Evolutionary conservation across 202 grass and related monocot genomes (phyloP).

Genomic region (Cymbopogon flexuosus): DNA sequence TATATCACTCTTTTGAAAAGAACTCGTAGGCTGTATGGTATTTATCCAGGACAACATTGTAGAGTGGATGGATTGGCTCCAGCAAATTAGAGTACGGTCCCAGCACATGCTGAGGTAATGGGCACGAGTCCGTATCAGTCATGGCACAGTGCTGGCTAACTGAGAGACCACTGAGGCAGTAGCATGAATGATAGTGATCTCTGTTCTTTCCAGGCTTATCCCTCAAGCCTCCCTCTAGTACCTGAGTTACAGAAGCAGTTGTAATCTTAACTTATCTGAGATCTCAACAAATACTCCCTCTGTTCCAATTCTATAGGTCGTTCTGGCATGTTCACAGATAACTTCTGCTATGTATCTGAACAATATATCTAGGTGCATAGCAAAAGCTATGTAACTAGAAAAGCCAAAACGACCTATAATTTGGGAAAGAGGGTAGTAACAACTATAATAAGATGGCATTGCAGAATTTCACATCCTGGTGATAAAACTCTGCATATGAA

Average conservation of each 20-base stretch:
- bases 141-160: conserved; percentile 63
- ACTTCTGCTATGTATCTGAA: not conserved
- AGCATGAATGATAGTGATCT: conserved; percentile 88
- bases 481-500: not conserved
- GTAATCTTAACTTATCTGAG: not conserved
- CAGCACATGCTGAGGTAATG: conserved; percentile 57
- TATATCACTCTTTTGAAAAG: conserved; percentile 48
- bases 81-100: conserved; percentile 90
- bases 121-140: conserved; percentile 39
- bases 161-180: conserved; percentile 88
- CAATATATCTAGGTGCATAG: not conserved
- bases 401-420: not conserved
- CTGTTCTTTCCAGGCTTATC: conserved; percentile 89
- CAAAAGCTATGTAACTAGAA: not conserved
- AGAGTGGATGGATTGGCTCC: conserved; percentile 68
- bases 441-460: not conserved
- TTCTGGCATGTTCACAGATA: not conserved
- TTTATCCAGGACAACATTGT: conserved; percentile 68
- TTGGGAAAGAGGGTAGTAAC: not conserved
- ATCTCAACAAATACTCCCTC: not conserved
- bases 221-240: conserved; percentile 80
- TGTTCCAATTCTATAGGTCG: not conserved
- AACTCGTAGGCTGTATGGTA: conserved; percentile 61
- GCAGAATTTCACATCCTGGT: not conserved
- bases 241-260: conserved; percentile 39